Evolutionary conservation across 2,329 filamentous ascomycete species (phyloP), one percentile per base, ranked within the genome.

Genomic region (Emergomyces orientalis): DNA sequence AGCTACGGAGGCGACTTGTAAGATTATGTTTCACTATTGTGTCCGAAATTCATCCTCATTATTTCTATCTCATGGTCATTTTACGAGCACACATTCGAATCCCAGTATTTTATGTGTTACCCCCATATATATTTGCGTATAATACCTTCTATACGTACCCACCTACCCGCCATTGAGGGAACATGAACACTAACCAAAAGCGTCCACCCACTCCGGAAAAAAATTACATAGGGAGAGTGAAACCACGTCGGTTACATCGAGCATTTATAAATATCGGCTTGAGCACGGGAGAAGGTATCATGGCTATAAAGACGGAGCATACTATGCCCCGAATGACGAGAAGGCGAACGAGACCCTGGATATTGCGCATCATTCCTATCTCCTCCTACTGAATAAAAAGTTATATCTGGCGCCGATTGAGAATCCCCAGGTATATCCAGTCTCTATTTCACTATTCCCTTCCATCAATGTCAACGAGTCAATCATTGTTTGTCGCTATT

Each of bases 321-420:
- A 60, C 45, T 60, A 51, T 22, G 58, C 43, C 27, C 64, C 63
- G 3, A 65, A 64, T 43, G 62, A 63, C 59, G 66, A 69, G 64
- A 65, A 66, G 34, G 60, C 65, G 49, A 66, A 66, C 56, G 65
- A 67, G 30, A 63, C 57, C 19, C 27, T 65, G 56, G 69, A 70
- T 62, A 63, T 69, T 39, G 64, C 67, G 22, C 65, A 66, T 45
- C 75, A 79, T 63, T 67, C 78, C 49, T 75, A 83, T 47, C 78
- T 81, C 52, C 78, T 84, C 63, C 71, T 78, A 1, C 75, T 79
- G 51, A 71, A 74, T 37, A 78, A 79, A 58, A 74, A 75, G 52
- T 74, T 82, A 4, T 76, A 76, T 67, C 73, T 78, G 19, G 77
- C 79, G 13, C 80, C 81, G 2, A 68, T 81, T 17, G 68, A 59